Conservation (phyloP, 2,329 filamentous ascomycete genomes). For the Periglandula ipomoeae region DNA sequence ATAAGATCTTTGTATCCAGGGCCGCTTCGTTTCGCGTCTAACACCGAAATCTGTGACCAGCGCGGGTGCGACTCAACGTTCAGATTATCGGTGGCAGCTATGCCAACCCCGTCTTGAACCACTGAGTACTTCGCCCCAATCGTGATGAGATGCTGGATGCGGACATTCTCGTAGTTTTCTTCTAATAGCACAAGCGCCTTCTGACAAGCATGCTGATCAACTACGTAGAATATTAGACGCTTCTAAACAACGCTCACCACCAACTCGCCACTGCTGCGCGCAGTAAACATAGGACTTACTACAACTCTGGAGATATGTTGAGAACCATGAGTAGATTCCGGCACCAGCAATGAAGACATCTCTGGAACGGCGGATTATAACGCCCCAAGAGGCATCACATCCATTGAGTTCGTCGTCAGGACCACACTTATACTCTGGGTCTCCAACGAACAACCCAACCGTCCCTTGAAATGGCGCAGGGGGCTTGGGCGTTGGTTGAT, state of each 20-base stretch:
- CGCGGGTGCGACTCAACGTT: constrained; percentile 18
- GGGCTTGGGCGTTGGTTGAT: constrained; percentile 15
- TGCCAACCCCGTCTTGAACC: constrained; percentile 15
- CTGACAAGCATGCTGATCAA: constrained; percentile 14
- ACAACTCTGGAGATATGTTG: constrained; percentile 14
- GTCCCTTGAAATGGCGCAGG: constrained; percentile 15
- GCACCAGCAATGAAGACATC: constrained; percentile 16
- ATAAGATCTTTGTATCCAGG: too few relatives aligned
- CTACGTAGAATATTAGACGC: too few relatives aligned
- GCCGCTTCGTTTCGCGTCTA: constrained; percentile 8
- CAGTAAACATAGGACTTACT: too few relatives aligned
- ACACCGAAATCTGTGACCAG: constrained; percentile 19
- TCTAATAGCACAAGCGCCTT: constrained; percentile 13
- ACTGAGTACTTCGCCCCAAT: constrained; percentile 22
- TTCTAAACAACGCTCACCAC: too few relatives aligned
- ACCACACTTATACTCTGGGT: too few relatives aligned
- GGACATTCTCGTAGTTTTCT: constrained; percentile 14
- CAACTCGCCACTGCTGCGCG: too few relatives aligned
- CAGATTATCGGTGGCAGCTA: constrained; percentile 19
- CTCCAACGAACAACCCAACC: not conserved
- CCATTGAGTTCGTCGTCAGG: constrained; percentile 8
- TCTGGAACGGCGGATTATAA: constrained; percentile 10
- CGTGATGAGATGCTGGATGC: constrained; percentile 19
- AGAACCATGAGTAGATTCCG: constrained; percentile 20
- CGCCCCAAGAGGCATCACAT: constrained; percentile 17